Conservation (phyloP, 371 early-diverging fungal species). For the Batrachochytrium dendrobatidis region DNA sequence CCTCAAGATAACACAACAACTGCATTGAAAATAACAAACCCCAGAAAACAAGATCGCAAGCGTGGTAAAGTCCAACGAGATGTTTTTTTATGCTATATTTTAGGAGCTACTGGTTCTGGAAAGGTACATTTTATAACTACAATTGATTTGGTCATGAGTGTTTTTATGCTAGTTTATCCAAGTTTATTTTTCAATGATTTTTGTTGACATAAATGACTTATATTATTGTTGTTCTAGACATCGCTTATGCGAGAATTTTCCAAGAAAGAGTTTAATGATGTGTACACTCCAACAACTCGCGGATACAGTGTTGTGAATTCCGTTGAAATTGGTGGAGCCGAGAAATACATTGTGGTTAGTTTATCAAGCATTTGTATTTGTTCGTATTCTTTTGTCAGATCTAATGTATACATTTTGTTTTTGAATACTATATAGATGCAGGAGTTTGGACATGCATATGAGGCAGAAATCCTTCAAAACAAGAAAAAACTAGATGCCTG, state of each 20-base stretch:
- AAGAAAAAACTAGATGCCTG: constrained; percentile 73
- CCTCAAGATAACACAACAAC: constrained; percentile 47
- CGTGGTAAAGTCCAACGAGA: constrained; percentile 77
- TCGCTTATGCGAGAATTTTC: constrained; percentile 76
- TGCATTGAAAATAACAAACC: constrained; percentile 38
- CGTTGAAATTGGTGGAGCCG: constrained; percentile 86
- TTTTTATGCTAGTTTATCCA: too few species aligned
- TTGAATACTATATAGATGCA: constrained; percentile 62
- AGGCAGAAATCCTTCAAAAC: constrained; percentile 70
- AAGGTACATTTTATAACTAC: constrained; percentile 52
- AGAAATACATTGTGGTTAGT: constrained; percentile 84
- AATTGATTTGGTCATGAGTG: too few species aligned
- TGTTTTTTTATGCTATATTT: constrained; percentile 86
- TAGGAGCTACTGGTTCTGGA: constrained; percentile 89
- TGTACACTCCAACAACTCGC: constrained; percentile 67
- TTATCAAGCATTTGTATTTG: not conserved
- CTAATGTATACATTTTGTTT: not conserved
- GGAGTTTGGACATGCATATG: constrained; percentile 73
- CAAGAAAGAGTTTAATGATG: constrained; percentile 65
- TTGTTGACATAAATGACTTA: not conserved
- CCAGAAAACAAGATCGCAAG: constrained; percentile 60
- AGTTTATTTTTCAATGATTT: not conserved
- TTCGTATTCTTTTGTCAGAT: not conserved
- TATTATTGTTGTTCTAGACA: constrained; percentile 48
- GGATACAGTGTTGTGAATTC: constrained; percentile 84